Base-by-base conservation (phyloP, 306 rosid genomes). In the Ammopiptanthus mongolicus region DNA sequence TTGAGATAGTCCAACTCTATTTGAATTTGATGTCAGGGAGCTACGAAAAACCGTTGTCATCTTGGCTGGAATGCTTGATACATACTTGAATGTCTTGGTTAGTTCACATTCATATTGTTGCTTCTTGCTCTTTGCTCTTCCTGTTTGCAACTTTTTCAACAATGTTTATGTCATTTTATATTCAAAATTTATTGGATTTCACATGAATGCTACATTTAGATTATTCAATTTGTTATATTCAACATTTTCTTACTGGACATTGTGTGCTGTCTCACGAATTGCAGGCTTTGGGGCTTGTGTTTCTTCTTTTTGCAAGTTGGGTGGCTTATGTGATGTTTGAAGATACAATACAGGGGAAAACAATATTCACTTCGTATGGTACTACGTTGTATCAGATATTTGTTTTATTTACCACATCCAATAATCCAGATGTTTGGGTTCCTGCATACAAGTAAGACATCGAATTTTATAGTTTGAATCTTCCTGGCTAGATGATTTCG, bases 401-500 rank as follows among this genome's bases (percentile, higher is more conserved):
- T 76, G 52, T 92, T 63, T 86, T 95, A 73, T 95, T 95, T 88
- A 89, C 96, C 78, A 92, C 99, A 25, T 87, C 93, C 78, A 95
- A 95, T 85, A 95, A 84, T 84, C 99, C 99, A 52, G 93, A 95
- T 85, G 99, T 95, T 76, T 95, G 99, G 99, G 86, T 90, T 82
- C 99, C 97, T 81, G 99, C 99, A 58, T 95, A 95, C 96, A 95
- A 90, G 99, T 95, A 84, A 84, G 97, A 37, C 59, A 78, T 80
- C 67, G 48, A 78, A 44, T 41, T 72, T 34, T 62, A 17, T 28
- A 37, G 46, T 58, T 70, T 78, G 31, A 82, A 55, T 75, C 37
- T 19, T 18, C 66, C 65, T 67, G 33, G 62, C 57, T 78, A 51
- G 48, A 78, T 67, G 76, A 58, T 13, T 41, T 52, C 59, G 23